Conservation (phyloP, 192 early-diverging fungal genomes). For the Linderina pennispora region DNA sequence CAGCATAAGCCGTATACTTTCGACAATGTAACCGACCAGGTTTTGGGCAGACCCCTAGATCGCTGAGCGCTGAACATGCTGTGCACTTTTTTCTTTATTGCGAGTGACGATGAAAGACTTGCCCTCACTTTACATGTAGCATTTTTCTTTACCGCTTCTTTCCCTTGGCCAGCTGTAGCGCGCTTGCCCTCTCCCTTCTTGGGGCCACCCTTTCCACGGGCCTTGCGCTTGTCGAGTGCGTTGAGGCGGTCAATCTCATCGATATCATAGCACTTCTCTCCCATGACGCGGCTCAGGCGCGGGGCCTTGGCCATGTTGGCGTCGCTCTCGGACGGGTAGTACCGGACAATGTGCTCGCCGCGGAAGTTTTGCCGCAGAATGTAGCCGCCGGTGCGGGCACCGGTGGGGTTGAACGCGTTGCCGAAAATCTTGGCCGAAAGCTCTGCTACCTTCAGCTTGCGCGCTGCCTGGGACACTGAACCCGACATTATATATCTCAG, state of each 20-base stretch:
- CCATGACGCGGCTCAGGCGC: slow-evolving; percentile 22
- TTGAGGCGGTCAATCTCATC: slow-evolving; percentile 64
- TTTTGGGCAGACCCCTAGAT: too few species aligned
- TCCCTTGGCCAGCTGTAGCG: slow-evolving; percentile 29
- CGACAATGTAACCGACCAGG: too few species aligned
- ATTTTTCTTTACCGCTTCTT: slow-evolving; percentile 32
- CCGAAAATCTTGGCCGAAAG: slow-evolving; percentile 60
- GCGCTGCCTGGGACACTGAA: slow-evolving; percentile 10
- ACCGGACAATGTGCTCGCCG: slow-evolving; percentile 59
- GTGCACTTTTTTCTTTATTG: too few species aligned
- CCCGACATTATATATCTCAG: slow-evolving; percentile 9
- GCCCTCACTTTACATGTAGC: too few species aligned
- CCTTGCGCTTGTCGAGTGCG: slow-evolving; percentile 58
- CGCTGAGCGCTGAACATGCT: too few species aligned
- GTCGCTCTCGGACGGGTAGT: slow-evolving; percentile 56
- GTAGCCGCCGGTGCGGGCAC: slow-evolving; percentile 63
- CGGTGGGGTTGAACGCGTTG: slow-evolving; percentile 64
- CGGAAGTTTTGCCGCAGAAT: slow-evolving; percentile 61
- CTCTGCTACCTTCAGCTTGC: slow-evolving; percentile 48
- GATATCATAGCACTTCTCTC: slow-evolving; percentile 38
- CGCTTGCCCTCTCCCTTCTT: slow-evolving; percentile 59
- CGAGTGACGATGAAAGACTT: too few species aligned
- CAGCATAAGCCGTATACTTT: too few species aligned
- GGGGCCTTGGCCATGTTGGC: slow-evolving; percentile 18
- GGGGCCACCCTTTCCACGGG: slow-evolving; percentile 70